Evolutionary conservation across 2,329 filamentous ascomycete species (phyloP).

Genomic region (Orbilia ellipsospora): DNA sequence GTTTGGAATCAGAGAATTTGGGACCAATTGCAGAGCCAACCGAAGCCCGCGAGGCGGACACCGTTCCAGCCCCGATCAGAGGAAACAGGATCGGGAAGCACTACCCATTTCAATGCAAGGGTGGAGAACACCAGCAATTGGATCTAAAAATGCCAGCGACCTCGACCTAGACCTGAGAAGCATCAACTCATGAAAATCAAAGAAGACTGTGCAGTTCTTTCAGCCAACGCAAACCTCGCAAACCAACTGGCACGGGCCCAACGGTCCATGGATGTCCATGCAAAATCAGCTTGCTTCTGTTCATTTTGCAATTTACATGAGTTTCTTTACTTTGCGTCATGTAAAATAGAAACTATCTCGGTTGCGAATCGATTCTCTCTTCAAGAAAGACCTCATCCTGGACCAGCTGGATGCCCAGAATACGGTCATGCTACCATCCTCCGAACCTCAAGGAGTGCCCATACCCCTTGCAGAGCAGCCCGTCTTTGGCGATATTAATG

Average conservation of each 20-base stretch:
- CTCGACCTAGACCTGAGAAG: constrained; percentile 19
- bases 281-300: not conserved
- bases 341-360: constrained; percentile 4
- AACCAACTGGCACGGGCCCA: not conserved
- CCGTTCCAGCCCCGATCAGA: constrained; percentile 14
- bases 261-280: not conserved
- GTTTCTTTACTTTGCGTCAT: not conserved
- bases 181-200: constrained; percentile 31
- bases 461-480: constrained; percentile 25
- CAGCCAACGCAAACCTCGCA: constrained; percentile 19
- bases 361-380: constrained; percentile 9
- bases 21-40: not conserved
- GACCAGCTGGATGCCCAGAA: constrained; percentile 13
- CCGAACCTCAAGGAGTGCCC: constrained; percentile 32
- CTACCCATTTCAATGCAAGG: constrained; percentile 42
- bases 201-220: not conserved
- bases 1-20: not conserved
- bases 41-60: constrained; percentile 5
- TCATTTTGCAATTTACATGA: constrained; percentile 7
- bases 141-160: constrained; percentile 10
- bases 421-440: constrained; percentile 15
- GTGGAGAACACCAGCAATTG: constrained; percentile 15
- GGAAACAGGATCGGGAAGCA: constrained; percentile 15
- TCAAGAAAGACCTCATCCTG: constrained; percentile 1
- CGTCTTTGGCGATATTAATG: constrained; percentile 13